A percentile compares a stretch with the other conserved stretches of the same genome.
phyloP scores from a whole-genome alignment of 2,329 filamentous ascomycete species.

The Colletotrichum cereale region DNA sequence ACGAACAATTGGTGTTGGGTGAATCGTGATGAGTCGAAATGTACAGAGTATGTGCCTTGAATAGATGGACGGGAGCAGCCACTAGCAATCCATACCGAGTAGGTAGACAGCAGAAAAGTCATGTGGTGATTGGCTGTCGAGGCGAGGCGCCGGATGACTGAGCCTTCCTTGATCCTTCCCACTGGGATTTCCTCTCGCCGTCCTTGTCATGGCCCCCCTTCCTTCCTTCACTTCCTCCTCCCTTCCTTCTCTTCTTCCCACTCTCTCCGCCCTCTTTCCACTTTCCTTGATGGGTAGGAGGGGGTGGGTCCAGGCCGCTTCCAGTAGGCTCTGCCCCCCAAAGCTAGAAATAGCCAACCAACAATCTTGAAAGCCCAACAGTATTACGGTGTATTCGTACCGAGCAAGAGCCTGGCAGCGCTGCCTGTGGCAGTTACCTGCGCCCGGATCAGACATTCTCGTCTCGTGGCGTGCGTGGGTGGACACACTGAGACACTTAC shows the following conservation, averaged over 20 bases:
- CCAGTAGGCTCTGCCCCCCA: neutral
- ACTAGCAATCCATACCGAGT: neutral
- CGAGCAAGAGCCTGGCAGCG: neutral
- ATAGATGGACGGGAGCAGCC: neutral
- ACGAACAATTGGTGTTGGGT: neutral
- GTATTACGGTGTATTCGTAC: too few relatives aligned
- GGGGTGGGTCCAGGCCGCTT: neutral
- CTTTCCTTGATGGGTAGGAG: neutral
- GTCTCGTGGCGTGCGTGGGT: slow-evolving; percentile 37
- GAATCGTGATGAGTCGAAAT: slow-evolving; percentile 24
- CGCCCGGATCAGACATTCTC: slow-evolving; percentile 19
- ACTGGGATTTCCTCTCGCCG: neutral
- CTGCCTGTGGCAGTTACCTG: slow-evolving; percentile 7
- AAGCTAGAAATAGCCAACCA: neutral
- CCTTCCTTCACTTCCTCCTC: neutral
- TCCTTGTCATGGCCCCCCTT: neutral
- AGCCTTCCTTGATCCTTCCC: neutral
- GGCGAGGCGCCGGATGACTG: slow-evolving; percentile 25
- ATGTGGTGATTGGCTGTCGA: slow-evolving; percentile 17
- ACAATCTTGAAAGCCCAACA: neutral
- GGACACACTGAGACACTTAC: slow-evolving; percentile 24
- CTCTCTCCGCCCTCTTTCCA: neutral
- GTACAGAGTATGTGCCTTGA: neutral
- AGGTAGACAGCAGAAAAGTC: neutral
- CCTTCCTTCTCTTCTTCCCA: neutral